Evolutionary conservation across 2,329 filamentous ascomycete species (phyloP).

Genomic region (Arthrobotrys sinensis): DNA sequence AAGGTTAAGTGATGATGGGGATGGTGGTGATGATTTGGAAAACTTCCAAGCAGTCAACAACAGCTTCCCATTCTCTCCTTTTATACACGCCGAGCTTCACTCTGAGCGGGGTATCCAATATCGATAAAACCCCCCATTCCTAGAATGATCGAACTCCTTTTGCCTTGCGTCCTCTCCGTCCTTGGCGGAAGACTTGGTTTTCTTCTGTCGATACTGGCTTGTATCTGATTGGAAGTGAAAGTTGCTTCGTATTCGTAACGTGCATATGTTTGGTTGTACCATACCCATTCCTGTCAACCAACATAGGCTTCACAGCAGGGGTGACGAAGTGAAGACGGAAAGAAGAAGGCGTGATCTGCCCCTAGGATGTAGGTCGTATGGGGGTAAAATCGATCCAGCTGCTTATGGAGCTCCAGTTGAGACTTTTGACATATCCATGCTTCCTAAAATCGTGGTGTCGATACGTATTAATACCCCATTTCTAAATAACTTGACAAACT

Average conservation of each 20-base stretch:
- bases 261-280: slow-evolving; percentile 25
- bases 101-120: slow-evolving; percentile 27
- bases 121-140: background rate
- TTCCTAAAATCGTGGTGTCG: background rate
- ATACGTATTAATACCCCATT: background rate
- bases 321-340: slow-evolving; percentile 15
- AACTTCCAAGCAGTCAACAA: slow-evolving; percentile 16
- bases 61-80: slow-evolving; percentile 3
- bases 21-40: background rate
- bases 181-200: slow-evolving; percentile 25
- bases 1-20: slow-evolving; percentile 9
- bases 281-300: slow-evolving; percentile 9
- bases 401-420: background rate
- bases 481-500: slow-evolving; percentile 25
- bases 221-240: slow-evolving; percentile 13
- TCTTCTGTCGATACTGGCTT: slow-evolving; percentile 1
- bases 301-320: slow-evolving; percentile 14
- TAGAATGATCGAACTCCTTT: slow-evolving; percentile 8
- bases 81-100: slow-evolving; percentile 31
- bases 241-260: slow-evolving; percentile 11
- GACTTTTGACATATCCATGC: slow-evolving; percentile 4
- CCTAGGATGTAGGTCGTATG: slow-evolving; percentile 7
- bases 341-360: slow-evolving; percentile 3
- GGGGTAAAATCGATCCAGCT: background rate
- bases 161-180: slow-evolving; percentile 11